Base-by-base conservation (phyloP, 768 basidiomycete genomes). In the Leccinum longicurvipes region DNA sequence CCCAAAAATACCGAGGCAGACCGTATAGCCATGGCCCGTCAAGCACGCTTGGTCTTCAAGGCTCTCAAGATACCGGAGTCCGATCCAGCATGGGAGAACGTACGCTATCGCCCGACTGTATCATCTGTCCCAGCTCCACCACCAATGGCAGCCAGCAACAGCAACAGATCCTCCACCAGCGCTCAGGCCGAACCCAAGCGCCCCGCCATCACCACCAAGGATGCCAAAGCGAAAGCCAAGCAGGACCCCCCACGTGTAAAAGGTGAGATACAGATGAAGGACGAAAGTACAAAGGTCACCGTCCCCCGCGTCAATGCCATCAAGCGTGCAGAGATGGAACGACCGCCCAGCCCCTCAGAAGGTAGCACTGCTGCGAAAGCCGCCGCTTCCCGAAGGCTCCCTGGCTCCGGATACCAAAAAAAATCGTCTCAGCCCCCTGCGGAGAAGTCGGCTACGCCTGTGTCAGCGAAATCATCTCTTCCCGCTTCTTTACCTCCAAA, bases 61-160 rank as follows among this genome's bases (percentile, higher is more conserved):
- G 67, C 65, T 27, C 71, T 88, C 51, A 77, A 77, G 24, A 81
- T 89, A 57, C 81, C 82, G 23, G 77, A 84, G 54, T 77, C 73
- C 15, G 84, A 90, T 67, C 75, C 83, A 5, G 72, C 75, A n/a
- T 91, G 89, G 88, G 67, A 75, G 11, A 77, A 85, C 60, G 77
- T 84, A 2, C 69, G 67, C 31, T 76, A 70, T 46, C 73, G 75
- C 6, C 46, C 55, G 10, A 47, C 63, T 1, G 60, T 51, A 50
- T 57, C 61, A 6, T 31, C 67, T 15, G 47, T 55, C 17, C 59
- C 61, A 0, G 27, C 59, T 5, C 54, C 70, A 6, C 63, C 67
- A 4, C 44, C 62, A 19, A 51, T 65, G 42, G 39, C 59, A 1
- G 6, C 64, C n/a, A 60, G 39, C n/a, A 66, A 7, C 24, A 70